Base-by-base conservation (phyloP, 1,284 basidiomycete genomes). In the Vanrija humicola region DNA sequence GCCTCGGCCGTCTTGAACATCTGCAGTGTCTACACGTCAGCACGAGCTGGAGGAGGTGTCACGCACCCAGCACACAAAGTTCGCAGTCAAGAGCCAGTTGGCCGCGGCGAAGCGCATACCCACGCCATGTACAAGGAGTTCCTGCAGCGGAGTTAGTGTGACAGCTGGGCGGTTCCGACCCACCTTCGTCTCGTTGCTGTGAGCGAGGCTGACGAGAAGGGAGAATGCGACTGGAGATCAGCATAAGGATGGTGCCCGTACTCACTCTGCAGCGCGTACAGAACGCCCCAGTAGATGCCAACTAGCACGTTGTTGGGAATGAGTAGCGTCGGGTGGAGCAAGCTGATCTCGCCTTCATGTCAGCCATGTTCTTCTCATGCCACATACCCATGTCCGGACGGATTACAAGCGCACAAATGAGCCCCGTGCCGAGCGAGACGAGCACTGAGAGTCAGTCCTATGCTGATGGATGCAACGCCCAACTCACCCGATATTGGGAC, bases 141-240 rank as follows among this genome's bases (percentile, higher is more conserved):
- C 80, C 83, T 86, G 57, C 21, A 23, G 21, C 4, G 38, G 14
- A 18, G 43, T 45, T 3, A 18, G 38, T 38, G 10, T 34, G n/a
- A 40, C 25, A 23, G 21, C 21, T 23, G 21, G 42, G 9, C 19
- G 43, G 56, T 16, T 34, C 7, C 2, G 6, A 55, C 72, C 45
- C 58, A 85, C 86, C 79, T 91, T 93, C 10, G 90, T 93, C 67
- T 89, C 88, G 0, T 83, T 79, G 55, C 85, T 88, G n/a, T 81
- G 79, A 0, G 84, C 84, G 2, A 87, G 64, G 0, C 90, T 82
- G 5, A 94, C 79, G 16, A 90, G 77, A 5, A 89, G 62, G 56
- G 90, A 92, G 66, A 91, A 90, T 0, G 88, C 90, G 49, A 93
- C 80, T 71, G 88, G 85, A 81, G 79, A 3, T 21, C 12, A 43